Evolutionary conservation across 495 filamentous ascomycete genomes (phyloP).

Genomic region (Letharia columbiana): DNA sequence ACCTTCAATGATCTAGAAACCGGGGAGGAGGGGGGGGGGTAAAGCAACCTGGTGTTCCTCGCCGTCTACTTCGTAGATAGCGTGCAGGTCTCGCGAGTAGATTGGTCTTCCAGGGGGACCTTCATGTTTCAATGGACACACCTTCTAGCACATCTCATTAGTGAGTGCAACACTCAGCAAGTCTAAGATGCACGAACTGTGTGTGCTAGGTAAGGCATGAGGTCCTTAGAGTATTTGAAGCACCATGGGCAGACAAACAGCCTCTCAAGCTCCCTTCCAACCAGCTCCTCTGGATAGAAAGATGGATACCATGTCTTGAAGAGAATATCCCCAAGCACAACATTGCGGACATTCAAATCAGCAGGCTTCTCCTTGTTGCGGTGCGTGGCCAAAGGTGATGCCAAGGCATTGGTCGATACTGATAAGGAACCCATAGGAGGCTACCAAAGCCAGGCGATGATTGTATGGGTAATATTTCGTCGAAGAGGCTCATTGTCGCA

Average conservation of each 20-base stretch:
- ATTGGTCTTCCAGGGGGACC: slow-evolving; percentile 42
- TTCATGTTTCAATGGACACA: slow-evolving; percentile 23
- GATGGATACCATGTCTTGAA: slow-evolving; percentile 77
- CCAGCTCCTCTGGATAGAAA: slow-evolving; percentile 67
- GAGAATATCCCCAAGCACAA: slow-evolving; percentile 62
- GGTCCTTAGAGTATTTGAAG: slow-evolving; percentile 81
- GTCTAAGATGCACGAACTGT: slow-evolving; percentile 33
- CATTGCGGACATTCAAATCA: slow-evolving; percentile 62
- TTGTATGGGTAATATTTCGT: neutral
- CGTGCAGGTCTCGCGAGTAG: slow-evolving; percentile 51
- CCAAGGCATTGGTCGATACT: slow-evolving; percentile 12
- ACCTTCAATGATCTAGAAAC: slow-evolving; percentile 2
- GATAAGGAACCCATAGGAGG: slow-evolving; percentile 14
- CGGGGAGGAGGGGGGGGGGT: neutral
- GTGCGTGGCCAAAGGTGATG: slow-evolving; percentile 15
- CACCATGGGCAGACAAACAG: slow-evolving; percentile 88
- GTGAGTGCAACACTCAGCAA: slow-evolving; percentile 30
- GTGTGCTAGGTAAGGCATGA: slow-evolving; percentile 50
- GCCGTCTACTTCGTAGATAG: slow-evolving; percentile 88
- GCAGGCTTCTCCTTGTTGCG: slow-evolving; percentile 31
- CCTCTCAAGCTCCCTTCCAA: slow-evolving; percentile 51
- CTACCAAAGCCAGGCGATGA: slow-evolving; percentile 1
- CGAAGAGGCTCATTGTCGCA: neutral
- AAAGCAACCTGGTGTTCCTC: slow-evolving; percentile 49
- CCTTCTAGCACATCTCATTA: slow-evolving; percentile 39